phyloP scores from a whole-genome alignment of 768 basidiomycete species.

The Rhodocollybia butyracea region DNA sequence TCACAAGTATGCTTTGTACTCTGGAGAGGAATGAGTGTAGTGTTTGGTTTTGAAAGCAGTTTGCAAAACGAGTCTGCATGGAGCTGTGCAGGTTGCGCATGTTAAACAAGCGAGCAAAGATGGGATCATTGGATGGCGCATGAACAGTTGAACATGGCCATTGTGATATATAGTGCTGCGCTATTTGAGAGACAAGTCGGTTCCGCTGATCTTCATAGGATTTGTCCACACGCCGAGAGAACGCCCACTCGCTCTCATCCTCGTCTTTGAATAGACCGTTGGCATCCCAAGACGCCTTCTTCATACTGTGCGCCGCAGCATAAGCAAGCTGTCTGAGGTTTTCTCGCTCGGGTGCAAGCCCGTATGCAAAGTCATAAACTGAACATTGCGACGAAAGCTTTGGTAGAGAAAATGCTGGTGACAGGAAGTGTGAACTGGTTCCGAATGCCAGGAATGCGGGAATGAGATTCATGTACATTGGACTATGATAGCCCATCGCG shows the following conservation, averaged over 20 bases:
- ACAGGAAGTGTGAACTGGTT: constrained; percentile 13
- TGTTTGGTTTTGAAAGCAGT: neutral
- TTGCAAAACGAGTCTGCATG: neutral
- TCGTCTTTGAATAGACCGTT: neutral
- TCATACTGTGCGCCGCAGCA: neutral
- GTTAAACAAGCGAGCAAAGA: neutral
- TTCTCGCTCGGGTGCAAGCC: neutral
- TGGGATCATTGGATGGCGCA: neutral
- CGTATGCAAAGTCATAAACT: neutral
- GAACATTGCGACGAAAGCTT: constrained; percentile 10
- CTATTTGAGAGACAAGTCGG: neutral
- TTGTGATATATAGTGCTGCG: neutral
- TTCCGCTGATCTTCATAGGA: neutral
- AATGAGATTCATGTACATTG: constrained; percentile 13
- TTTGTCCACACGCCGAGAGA: neutral
- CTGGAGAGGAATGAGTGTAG: neutral
- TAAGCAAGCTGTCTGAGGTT: neutral
- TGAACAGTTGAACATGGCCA: neutral
- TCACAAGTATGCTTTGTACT: neutral
- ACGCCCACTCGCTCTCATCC: neutral
- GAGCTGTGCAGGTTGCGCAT: neutral
- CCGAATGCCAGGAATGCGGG: constrained; percentile 26
- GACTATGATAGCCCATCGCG: constrained; percentile 26
- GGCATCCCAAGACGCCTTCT: neutral
- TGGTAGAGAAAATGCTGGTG: constrained; percentile 15